phyloP scores from a whole-genome alignment of 495 filamentous ascomycete species.

The Daldinia loculata region DNA sequence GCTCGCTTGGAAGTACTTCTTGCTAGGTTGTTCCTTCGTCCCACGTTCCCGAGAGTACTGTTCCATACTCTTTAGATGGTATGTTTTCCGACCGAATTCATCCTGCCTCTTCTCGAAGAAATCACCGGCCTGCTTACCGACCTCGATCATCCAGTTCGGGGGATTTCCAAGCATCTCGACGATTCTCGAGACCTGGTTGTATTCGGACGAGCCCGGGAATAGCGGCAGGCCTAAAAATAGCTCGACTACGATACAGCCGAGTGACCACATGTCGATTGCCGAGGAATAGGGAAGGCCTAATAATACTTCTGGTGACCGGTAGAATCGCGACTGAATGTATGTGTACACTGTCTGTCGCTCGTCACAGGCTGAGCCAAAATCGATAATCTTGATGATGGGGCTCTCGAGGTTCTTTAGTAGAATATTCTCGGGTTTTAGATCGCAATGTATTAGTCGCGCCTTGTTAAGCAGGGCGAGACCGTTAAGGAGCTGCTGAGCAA shows the following conservation, averaged over 20 bases:
- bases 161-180: slow-evolving; percentile 98
- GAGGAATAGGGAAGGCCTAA: slow-evolving; percentile 96
- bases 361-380: slow-evolving; percentile 98
- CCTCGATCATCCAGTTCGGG: slow-evolving; percentile 99
- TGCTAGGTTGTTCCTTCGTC: slow-evolving; percentile 98
- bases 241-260: slow-evolving; percentile 98
- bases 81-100: slow-evolving; percentile 89
- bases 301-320: slow-evolving; percentile 95
- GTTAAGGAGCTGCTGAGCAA: slow-evolving; percentile 95
- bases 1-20: slow-evolving; percentile 97
- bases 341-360: slow-evolving; percentile 99
- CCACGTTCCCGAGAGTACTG: slow-evolving; percentile 94
- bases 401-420: slow-evolving; percentile 98
- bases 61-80: slow-evolving; percentile 95
- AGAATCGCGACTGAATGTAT: slow-evolving; percentile 99
- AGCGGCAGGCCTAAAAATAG: slow-evolving; percentile 94
- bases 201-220: slow-evolving; percentile 98
- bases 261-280: slow-evolving; percentile 99
- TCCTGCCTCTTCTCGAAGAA: slow-evolving; percentile 95
- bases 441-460: slow-evolving; percentile 96
- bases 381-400: slow-evolving; percentile 99
- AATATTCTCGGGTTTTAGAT: slow-evolving; percentile 99
- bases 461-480: slow-evolving; percentile 94
- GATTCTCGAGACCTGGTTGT: slow-evolving; percentile 97
- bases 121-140: slow-evolving; percentile 96